Percentiles rank a stretch among this genome's conserved stretches.
phyloP scores from a whole-genome alignment of 169 alveolate genomes.

The Cryptosporidium parvum region DNA sequence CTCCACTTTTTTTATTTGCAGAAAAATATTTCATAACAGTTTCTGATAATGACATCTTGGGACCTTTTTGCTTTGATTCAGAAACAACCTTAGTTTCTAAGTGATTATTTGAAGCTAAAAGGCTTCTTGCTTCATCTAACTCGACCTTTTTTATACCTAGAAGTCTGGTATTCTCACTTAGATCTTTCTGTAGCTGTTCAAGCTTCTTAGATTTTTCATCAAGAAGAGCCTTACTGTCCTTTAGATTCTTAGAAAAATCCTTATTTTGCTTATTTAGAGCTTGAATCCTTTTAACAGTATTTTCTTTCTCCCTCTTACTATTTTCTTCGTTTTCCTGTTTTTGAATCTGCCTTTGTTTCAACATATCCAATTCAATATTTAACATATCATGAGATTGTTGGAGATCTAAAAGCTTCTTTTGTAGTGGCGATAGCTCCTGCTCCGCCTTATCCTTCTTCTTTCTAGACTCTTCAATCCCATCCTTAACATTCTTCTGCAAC shows the following conservation, averaged over 20 bases:
- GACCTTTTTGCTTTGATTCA: neutral
- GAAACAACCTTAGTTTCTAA: slow-evolving; percentile 5
- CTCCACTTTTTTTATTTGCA: slow-evolving; percentile 79
- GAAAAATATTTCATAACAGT: slow-evolving; percentile 25
- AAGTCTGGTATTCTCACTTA: slow-evolving; percentile 3
- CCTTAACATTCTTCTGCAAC: slow-evolving; percentile 36
- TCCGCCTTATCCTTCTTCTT: slow-evolving; percentile 66
- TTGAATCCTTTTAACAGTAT: slow-evolving; percentile 79
- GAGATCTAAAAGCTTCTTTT: slow-evolving; percentile 11
- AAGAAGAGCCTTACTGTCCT: slow-evolving; percentile 80
- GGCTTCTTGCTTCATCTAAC: slow-evolving; percentile 69
- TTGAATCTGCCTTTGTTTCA: slow-evolving; percentile 77
- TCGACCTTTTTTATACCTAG: slow-evolving; percentile 30
- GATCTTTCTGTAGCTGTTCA: slow-evolving; percentile 74
- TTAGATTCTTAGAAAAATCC: slow-evolving; percentile 79
- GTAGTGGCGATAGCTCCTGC: slow-evolving; percentile 51
- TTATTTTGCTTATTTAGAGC: slow-evolving; percentile 80
- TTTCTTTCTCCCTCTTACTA: slow-evolving; percentile 74
- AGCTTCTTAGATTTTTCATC: slow-evolving; percentile 81
- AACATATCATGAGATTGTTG: slow-evolving; percentile 55
- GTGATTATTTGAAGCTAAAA: slow-evolving; percentile 5
- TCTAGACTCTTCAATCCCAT: slow-evolving; percentile 46
- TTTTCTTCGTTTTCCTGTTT: slow-evolving; percentile 79
- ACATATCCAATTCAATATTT: slow-evolving; percentile 75
- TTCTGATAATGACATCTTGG: slow-evolving; percentile 33